Conservation (phyloP, 257 asterid species). For the Fraxinus quadrangulata region DNA sequence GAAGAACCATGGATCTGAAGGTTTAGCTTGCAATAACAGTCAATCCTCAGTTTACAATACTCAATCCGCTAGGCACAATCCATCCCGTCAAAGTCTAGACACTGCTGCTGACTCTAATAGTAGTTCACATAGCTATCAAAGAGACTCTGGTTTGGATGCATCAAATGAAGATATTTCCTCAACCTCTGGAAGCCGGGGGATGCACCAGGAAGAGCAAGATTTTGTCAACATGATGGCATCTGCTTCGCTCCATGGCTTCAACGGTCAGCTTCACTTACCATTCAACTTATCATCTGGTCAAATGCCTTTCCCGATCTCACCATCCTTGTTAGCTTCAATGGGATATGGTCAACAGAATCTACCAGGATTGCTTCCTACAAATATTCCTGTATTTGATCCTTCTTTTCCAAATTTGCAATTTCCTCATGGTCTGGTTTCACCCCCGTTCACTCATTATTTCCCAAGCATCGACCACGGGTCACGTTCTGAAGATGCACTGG, state of each 20-base stretch:
- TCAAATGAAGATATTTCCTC: constrained; percentile 64
- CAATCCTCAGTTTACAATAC: constrained; percentile 49
- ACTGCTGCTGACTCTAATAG: constrained; percentile 47
- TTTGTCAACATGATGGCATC: constrained; percentile 88
- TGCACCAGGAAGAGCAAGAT: constrained; percentile 89
- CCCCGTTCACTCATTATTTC: constrained; percentile 63
- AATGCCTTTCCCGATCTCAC: constrained; percentile 73
- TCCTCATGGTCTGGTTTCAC: constrained; percentile 67
- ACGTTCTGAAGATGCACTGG: constrained; percentile 56
- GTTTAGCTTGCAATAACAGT: constrained; percentile 47
- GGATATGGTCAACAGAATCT: constrained; percentile 68
- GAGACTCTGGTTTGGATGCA: constrained; percentile 51
- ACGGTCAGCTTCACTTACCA: constrained; percentile 68
- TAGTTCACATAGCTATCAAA: constrained; percentile 50
- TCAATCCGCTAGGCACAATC: constrained; percentile 38
- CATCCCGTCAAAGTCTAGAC: constrained; percentile 54
- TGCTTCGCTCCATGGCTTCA: constrained; percentile 76
- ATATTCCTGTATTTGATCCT: constrained; percentile 55
- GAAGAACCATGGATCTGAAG: constrained; percentile 50
- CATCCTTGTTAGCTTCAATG: constrained; percentile 78
- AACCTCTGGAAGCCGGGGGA: constrained; percentile 49
- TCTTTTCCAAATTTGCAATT: constrained; percentile 58
- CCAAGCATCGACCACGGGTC: constrained; percentile 55
- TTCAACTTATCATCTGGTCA: constrained; percentile 66
- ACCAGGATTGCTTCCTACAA: constrained; percentile 64